These are phyloP conservation scores for Gynandropsis gynandra DNA, from an alignment of 345 rosid species.

Conservation along the genomic window DNA sequence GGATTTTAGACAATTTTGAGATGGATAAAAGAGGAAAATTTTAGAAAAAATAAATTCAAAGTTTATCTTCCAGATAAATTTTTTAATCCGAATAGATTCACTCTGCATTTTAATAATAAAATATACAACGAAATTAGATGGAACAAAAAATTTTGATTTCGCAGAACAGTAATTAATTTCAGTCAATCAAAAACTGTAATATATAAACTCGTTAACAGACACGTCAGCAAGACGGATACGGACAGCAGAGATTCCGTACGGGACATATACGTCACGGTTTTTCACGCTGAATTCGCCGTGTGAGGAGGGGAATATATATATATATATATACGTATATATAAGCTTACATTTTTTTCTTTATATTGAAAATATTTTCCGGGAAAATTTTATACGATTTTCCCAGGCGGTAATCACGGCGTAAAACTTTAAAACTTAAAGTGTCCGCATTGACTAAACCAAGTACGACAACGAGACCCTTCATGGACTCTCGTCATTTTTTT, in stretches of 20 bases:
- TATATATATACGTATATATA: not conserved
- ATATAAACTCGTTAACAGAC: not conserved
- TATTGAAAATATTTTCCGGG: not conserved
- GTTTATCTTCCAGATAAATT: no score
- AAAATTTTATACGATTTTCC: slow-evolving; percentile 15
- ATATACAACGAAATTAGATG: no score
- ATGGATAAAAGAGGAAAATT: no score
- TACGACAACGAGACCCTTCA: no score
- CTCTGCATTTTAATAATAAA: no score
- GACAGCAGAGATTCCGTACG: not conserved
- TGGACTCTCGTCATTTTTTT: no score
- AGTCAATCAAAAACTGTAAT: not conserved
- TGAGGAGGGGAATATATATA: not conserved
- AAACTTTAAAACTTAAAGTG: slow-evolving; percentile 13
- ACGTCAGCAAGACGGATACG: not conserved
- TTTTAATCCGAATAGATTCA: no score
- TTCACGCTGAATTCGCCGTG: slow-evolving; percentile 28
- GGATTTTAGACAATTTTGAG: no score
- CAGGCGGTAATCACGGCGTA: slow-evolving; percentile 63
- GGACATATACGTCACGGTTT: slow-evolving; percentile 12
- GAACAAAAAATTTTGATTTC: no score
- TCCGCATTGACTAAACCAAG: slow-evolving; percentile 21
- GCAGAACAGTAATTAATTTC: not conserved
- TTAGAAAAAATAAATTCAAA: no score
- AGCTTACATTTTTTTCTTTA: not conserved